Base-by-base conservation (phyloP, 805 yeast genomes). In the Saturnispora saitoi region DNA sequence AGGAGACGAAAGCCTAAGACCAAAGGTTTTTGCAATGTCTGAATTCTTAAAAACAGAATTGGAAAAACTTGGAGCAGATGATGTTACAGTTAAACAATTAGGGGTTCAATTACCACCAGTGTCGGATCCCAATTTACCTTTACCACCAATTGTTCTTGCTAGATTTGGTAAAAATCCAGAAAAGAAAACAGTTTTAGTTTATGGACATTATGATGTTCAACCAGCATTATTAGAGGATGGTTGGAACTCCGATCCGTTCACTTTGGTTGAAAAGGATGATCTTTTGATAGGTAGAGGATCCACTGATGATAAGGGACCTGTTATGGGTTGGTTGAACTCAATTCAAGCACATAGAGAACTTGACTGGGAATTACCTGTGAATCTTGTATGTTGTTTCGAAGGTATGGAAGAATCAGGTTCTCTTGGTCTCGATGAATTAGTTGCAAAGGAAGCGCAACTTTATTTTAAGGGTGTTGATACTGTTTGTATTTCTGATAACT, bases 321-420 rank as follows among this genome's bases (percentile, higher is more conserved):
- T 93, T 41, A 73, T 90, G 58, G 97, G 96, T 48, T 93, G 99
- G 99, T 76, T 93, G 64, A 91, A 93, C 65, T 83, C 82, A 37
- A 74, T 93, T 39, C 85, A 90, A 70, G 97, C 99, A 14, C 97
- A 93, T 70, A 81, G 76, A 49, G 85, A 81, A 57, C 76, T 87
- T 49, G 89, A 87, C 19, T 62, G 86, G 61, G 96, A 90, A 54
- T 75, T 93, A 50, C 99, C 99, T 17, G 97, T 93, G 54, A 93
- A 93, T 70, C 69, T 93, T 58, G 77, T 89, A 44, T 83, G 86
- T 64, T 88, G 96, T 68, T 93, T 93, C 61, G 99, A 93, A 70
- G 98, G 99, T 53, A 93, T 93, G 99, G 99, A 93, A 70, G 99
- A 93, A 70, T 81, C 90, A 54, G 99, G 99, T 22, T 88, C 96